Evolutionary conservation across 495 filamentous ascomycete species (phyloP).

Genomic region (Parathielavia appendiculata): DNA sequence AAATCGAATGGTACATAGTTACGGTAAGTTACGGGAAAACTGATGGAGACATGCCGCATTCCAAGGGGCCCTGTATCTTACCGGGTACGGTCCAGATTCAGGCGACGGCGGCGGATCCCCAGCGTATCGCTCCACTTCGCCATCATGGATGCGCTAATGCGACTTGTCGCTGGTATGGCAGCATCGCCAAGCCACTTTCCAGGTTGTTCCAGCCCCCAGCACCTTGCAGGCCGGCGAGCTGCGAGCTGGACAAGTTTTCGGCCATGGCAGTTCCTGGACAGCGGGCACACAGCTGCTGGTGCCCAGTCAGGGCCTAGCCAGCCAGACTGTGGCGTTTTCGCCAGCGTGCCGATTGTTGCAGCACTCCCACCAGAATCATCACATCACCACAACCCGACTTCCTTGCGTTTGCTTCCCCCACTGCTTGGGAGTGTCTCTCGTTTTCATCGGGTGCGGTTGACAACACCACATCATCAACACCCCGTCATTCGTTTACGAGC

Average conservation of each 20-base stretch:
- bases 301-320: too few species aligned
- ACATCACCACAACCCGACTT: neutral
- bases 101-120: neutral
- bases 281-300: too few species aligned
- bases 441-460: constrained; percentile 3
- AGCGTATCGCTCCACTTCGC: constrained; percentile 1
- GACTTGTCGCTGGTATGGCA: neutral
- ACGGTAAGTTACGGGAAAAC: too few species aligned
- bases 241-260: too few species aligned
- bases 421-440: constrained; percentile 2
- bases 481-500: constrained; percentile 2
- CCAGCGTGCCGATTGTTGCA: too few species aligned
- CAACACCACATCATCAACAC: neutral
- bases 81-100: neutral
- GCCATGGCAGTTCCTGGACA: too few species aligned
- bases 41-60: too few species aligned
- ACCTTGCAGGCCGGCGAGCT: neutral
- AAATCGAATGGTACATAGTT: neutral
- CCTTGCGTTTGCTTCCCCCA: neutral
- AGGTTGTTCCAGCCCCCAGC: neutral
- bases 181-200: neutral
- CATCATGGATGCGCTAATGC: constrained; percentile 3
- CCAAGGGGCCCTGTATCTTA: too few species aligned
- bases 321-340: too few species aligned
- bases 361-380: neutral